A percentile compares a stretch with the other conserved stretches of the same genome.
phyloP scores from a whole-genome alignment of 345 rosid species.

The Garcia nutans region DNA sequence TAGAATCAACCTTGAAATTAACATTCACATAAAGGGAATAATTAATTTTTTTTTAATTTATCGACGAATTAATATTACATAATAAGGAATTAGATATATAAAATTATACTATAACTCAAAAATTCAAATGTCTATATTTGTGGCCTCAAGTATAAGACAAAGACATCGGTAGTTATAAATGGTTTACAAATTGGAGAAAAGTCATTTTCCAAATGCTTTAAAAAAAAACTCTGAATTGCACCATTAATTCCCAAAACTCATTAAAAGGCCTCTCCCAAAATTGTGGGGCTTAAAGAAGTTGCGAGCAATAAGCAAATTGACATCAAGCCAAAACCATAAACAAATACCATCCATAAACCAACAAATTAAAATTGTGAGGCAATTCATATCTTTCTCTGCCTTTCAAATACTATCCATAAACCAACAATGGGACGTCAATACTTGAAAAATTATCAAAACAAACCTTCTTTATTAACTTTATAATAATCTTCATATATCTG shows the following conservation, averaged over 20 bases:
- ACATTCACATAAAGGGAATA: too few species aligned
- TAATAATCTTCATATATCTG: constrained; percentile 12
- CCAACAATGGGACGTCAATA: constrained; percentile 18
- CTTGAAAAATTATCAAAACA: not conserved
- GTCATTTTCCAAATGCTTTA: constrained; percentile 19
- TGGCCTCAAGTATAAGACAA: constrained; percentile 14
- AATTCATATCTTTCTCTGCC: too few species aligned
- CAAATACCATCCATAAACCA: constrained; percentile 25
- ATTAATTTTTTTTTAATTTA: too few species aligned
- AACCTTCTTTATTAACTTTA: not conserved
- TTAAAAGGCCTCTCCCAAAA: not conserved
- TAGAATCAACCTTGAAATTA: too few species aligned
- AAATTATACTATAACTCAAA: too few species aligned
- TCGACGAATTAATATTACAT: too few species aligned
- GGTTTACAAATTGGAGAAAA: constrained; percentile 18
- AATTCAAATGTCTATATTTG: not conserved
- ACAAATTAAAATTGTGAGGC: not conserved
- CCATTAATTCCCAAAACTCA: not conserved
- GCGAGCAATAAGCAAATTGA: not conserved
- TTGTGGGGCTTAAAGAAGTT: constrained; percentile 9
- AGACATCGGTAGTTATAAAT: not conserved
- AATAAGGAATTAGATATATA: not conserved
- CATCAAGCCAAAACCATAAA: constrained; percentile 13
- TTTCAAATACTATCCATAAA: constrained; percentile 21
- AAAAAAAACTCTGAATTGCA: not conserved